A percentile compares a stretch with the other conserved stretches of the same genome.
Conservation (phyloP, 306 rosid species). For the Carpinus fangiana region DNA sequence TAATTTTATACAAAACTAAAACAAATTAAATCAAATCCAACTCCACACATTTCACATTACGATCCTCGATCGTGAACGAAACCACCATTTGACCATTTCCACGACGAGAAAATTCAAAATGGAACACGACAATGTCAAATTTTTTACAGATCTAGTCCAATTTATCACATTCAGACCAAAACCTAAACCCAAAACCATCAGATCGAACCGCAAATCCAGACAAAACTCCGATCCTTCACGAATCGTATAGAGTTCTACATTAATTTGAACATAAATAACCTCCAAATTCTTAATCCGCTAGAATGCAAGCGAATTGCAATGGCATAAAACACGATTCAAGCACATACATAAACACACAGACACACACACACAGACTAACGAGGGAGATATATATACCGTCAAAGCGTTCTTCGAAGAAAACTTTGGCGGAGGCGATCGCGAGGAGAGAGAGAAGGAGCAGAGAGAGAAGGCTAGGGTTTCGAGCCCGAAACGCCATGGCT, state of each 20-base stretch:
- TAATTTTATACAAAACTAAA: background rate
- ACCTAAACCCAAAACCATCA: slow-evolving; percentile 7
- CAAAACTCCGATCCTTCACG: slow-evolving; percentile 30
- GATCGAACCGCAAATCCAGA: slow-evolving; percentile 38
- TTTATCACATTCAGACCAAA: slow-evolving; percentile 20
- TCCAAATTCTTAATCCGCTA: slow-evolving; percentile 16
- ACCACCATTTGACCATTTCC: slow-evolving; percentile 1
- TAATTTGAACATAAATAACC: slow-evolving; percentile 4
- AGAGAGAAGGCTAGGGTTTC: slow-evolving; percentile 61
- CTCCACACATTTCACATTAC: background rate
- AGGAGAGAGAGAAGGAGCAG: slow-evolving; percentile 59
- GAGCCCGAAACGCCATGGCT: slow-evolving; percentile 78
- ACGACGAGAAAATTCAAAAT: slow-evolving; percentile 1
- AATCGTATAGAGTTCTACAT: slow-evolving; percentile 8
- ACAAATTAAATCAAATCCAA: background rate
- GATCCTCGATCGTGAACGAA: background rate
- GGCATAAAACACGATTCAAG: slow-evolving; percentile 18
- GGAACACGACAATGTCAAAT: background rate
- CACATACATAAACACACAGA: slow-evolving; percentile 4
- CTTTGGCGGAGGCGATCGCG: slow-evolving; percentile 73
- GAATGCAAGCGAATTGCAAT: slow-evolving; percentile 25
- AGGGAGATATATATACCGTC: slow-evolving; percentile 51
- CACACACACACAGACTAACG: slow-evolving; percentile 2
- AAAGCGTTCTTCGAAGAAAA: slow-evolving; percentile 92
- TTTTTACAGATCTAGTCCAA: slow-evolving; percentile 44